phyloP scores from a whole-genome alignment of 192 early-diverging fungal genomes.

The Backusella mclennaniae region DNA sequence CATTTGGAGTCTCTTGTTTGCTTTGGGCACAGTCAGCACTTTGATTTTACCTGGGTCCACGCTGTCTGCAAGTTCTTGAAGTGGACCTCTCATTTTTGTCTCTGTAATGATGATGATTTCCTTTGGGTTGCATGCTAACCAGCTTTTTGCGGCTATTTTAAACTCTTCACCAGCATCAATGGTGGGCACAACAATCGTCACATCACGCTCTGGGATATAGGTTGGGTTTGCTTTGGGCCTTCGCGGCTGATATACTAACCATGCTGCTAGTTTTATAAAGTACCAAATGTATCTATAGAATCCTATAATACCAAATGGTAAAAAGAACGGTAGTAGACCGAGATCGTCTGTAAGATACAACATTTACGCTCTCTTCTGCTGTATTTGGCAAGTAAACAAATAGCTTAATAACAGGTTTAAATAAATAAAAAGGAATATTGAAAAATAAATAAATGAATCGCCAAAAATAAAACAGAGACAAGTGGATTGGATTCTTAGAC shows the following conservation, averaged over 20 bases:
- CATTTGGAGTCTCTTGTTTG: slow-evolving; percentile 72
- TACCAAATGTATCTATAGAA: slow-evolving; percentile 75
- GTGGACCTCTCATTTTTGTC: slow-evolving; percentile 46
- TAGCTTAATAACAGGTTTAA: background rate
- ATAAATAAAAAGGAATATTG: background rate
- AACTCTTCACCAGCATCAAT: slow-evolving; percentile 77
- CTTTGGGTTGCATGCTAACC: slow-evolving; percentile 61
- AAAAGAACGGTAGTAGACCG: slow-evolving; percentile 57
- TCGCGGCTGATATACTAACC: slow-evolving; percentile 59
- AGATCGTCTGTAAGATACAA: slow-evolving; percentile 67
- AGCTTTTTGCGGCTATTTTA: slow-evolving; percentile 62
- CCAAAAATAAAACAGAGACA: slow-evolving; percentile 8
- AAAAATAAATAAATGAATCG: background rate
- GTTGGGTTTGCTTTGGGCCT: slow-evolving; percentile 55
- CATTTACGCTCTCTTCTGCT: slow-evolving; percentile 32
- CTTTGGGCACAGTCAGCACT: slow-evolving; percentile 56
- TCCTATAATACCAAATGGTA: slow-evolving; percentile 70
- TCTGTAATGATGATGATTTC: slow-evolving; percentile 74
- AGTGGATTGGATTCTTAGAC: background rate
- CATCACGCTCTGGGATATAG: slow-evolving; percentile 56
- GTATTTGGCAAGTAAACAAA: background rate
- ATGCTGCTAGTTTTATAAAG: slow-evolving; percentile 62
- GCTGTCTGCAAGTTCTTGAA: slow-evolving; percentile 57
- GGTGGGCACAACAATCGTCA: slow-evolving; percentile 73
- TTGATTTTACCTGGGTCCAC: slow-evolving; percentile 53